phyloP scores from a whole-genome alignment of 805 yeast species.

The Ogataea populi-albae region DNA sequence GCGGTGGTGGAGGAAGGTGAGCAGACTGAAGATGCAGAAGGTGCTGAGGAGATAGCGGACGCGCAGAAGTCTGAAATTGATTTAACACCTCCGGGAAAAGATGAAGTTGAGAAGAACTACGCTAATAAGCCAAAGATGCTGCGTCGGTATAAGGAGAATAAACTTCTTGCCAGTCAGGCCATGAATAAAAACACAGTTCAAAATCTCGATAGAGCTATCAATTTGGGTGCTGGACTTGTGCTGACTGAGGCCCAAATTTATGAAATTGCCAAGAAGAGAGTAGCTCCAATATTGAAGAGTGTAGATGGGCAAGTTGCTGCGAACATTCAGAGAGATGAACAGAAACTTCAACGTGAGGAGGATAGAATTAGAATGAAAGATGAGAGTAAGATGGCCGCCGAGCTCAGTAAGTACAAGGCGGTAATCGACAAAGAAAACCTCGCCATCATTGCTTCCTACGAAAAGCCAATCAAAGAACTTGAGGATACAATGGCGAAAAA shows the following conservation, averaged over 20 bases:
- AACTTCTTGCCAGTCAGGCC: constrained; percentile 45
- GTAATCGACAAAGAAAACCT: constrained; percentile 42
- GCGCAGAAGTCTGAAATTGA: constrained; percentile 23
- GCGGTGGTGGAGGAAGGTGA: constrained; percentile 8
- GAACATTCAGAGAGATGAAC: constrained; percentile 39
- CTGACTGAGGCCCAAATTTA: constrained; percentile 54
- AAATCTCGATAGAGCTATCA: constrained; percentile 47
- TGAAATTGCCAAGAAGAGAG: constrained; percentile 53
- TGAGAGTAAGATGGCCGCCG: constrained; percentile 32
- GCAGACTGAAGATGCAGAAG: constrained; percentile 10
- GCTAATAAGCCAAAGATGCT: constrained; percentile 48
- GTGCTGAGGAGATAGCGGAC: constrained; percentile 15
- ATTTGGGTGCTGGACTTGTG: constrained; percentile 52
- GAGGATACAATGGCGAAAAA: constrained; percentile 26
- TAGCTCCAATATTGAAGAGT: constrained; percentile 50
- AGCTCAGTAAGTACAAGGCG: constrained; percentile 36
- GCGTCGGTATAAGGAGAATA: constrained; percentile 47
- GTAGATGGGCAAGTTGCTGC: constrained; percentile 49
- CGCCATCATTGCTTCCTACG: constrained; percentile 23
- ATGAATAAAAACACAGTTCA: constrained; percentile 40
- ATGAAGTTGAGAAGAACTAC: constrained; percentile 38
- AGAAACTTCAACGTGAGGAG: constrained; percentile 38
- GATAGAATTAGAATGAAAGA: constrained; percentile 34
- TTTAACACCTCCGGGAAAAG: constrained; percentile 28
- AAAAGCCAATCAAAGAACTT: constrained; percentile 22